phyloP scores from a whole-genome alignment of 176 grass and related monocot genomes.

The Cocos nucifera region DNA sequence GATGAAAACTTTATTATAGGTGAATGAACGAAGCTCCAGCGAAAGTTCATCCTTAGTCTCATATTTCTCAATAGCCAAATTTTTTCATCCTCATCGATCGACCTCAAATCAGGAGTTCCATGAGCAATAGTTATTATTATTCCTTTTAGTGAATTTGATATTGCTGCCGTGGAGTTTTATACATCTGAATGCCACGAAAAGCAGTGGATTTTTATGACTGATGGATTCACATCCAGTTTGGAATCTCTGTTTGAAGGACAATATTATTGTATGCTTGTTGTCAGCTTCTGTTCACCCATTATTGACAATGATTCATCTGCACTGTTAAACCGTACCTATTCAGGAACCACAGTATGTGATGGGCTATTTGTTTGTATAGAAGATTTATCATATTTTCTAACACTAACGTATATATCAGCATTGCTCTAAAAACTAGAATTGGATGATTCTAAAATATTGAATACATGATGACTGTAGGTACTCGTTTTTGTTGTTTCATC shows the following conservation, averaged over 20 bases:
- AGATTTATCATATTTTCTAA: background rate
- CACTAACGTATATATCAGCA: background rate
- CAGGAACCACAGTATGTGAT: conserved; percentile 64
- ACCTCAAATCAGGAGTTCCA: too few relatives aligned
- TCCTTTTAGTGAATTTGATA: conserved; percentile 82
- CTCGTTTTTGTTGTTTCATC: too few relatives aligned
- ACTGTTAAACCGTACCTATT: conserved; percentile 51
- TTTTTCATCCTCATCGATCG: too few relatives aligned
- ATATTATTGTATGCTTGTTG: conserved; percentile 55
- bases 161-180: conserved; percentile 67
- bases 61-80: too few relatives aligned
- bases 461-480: too few relatives aligned
- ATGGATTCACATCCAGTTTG: conserved; percentile 48
- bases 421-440: too few relatives aligned
- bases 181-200: conserved; percentile 55
- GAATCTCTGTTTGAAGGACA: conserved; percentile 29
- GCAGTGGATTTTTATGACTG: conserved; percentile 87
- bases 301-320: conserved; percentile 31
- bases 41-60: too few relatives aligned
- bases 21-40: too few relatives aligned
- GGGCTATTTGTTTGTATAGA: background rate
- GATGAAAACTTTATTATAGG: too few relatives aligned
- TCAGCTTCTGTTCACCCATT: conserved; percentile 50
- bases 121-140: conserved; percentile 19
- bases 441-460: too few relatives aligned